Base-by-base conservation (phyloP, 164 flowering plant species). In the Warburgia ugandensis region DNA sequence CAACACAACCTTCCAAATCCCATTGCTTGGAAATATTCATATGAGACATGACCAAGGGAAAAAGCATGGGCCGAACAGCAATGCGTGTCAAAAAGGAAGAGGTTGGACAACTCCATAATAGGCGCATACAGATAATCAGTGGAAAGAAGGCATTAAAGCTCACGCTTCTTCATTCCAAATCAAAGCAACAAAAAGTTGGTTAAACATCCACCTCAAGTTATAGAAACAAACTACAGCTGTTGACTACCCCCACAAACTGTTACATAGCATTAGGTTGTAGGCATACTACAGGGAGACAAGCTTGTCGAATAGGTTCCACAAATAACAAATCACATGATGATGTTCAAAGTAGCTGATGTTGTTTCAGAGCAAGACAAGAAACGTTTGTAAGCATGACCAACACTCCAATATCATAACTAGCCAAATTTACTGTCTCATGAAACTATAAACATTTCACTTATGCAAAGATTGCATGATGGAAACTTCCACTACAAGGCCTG, bases 361-460 rank as follows among this genome's bases (percentile, higher is more conserved):
- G 45, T 56, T 62, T 62, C 38, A 58, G 48, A 58, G 47, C 42
- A 56, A 64, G 23, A 33, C 61, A 53, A 43, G 45, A 61, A 54
- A 25, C 11, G 38, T 42, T 36, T 55, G 38, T 48, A 58, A 65
- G 59, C 68, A 57, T 61, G 54, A 65, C 65, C 13, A 47, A 55
- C 56, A 56, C 51, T 35, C 49, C 58, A 40, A 52, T 51, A 73
- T 33, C 49, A 62, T 65, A 30, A 61, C 55, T 55, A 65, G 57
- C 70, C 68, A 64, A 58, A 63, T 69, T 68, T 66, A 63, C 58
- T 70, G 65, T 61, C 64, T 61, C 68, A 73, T 61, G 57, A 44
- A 66, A 54, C 68, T 69, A 72, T 70, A 65, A 57, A 64, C 74
- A 71, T 60, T 58, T 65, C 74, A 72, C 54, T 58, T 65, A 51